Conservation (phyloP, 805 yeast species). For the Saturnispora dispora region DNA sequence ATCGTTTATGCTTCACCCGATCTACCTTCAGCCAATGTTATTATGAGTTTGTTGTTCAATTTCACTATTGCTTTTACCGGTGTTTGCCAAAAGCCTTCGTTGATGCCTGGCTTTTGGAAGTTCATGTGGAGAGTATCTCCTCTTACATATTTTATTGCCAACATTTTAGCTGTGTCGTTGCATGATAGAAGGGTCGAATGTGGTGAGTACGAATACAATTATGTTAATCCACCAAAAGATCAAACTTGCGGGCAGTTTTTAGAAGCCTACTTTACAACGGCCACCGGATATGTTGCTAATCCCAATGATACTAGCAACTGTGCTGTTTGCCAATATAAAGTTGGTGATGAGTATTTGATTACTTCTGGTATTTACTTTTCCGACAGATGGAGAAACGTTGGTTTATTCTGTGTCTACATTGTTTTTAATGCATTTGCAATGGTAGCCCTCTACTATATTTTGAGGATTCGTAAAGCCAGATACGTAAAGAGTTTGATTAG, state of each 20-base stretch:
- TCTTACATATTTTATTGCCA: conserved; percentile 58
- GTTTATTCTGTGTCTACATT: conserved; percentile 50
- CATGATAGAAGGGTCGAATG: conserved; percentile 48
- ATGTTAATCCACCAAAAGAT: conserved; percentile 47
- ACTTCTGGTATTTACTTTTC: conserved; percentile 34
- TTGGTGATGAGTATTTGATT: conserved; percentile 40
- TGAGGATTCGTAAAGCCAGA: conserved; percentile 23
- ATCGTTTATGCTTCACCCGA: conserved; percentile 51
- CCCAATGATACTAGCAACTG: conserved; percentile 41
- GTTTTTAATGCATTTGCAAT: conserved; percentile 39
- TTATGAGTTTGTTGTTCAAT: conserved; percentile 46
- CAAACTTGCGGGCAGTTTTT: conserved; percentile 55
- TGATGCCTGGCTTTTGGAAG: conserved; percentile 53
- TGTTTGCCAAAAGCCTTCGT: conserved; percentile 46
- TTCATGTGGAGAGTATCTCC: conserved; percentile 67
- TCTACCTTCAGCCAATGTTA: conserved; percentile 55
- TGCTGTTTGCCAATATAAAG: conserved; percentile 38
- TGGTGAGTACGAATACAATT: conserved; percentile 37
- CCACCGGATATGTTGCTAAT: conserved; percentile 49
- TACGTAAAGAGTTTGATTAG: neutral
- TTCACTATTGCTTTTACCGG: conserved; percentile 61
- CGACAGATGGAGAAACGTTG: conserved; percentile 59
- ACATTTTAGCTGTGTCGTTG: conserved; percentile 37
- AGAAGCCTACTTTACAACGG: conserved; percentile 26
- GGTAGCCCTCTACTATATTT: conserved; percentile 28